phyloP scores from a whole-genome alignment of 2,329 filamentous ascomycete species.

The Arthrobotrys sphaeroides region DNA sequence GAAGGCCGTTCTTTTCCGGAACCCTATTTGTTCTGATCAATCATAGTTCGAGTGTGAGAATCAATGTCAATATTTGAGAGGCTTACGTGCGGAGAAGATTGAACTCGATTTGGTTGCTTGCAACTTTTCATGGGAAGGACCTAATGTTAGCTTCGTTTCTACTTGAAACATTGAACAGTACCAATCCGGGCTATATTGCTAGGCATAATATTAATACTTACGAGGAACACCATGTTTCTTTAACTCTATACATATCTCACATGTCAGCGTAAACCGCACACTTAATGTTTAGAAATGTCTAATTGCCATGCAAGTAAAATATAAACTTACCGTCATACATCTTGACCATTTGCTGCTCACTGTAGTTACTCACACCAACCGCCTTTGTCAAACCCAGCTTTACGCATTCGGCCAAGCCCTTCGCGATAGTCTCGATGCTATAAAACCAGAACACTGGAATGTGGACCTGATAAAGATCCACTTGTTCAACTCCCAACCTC shows the following conservation, averaged over 20 bases:
- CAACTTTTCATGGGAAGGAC: constrained; percentile 58
- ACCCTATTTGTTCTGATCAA: no score
- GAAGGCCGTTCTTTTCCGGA: constrained; percentile 62
- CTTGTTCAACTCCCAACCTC: constrained; percentile 61
- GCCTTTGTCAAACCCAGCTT: constrained; percentile 62
- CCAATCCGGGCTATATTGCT: no score
- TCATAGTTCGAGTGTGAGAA: no score
- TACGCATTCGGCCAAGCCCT: constrained; percentile 63
- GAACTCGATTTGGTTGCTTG: constrained; percentile 64
- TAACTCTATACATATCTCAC: constrained; percentile 57
- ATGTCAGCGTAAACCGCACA: not conserved
- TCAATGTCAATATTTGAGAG: no score
- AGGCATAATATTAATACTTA: constrained; percentile 10
- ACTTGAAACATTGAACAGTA: no score
- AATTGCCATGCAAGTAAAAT: not conserved
- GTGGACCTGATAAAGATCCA: constrained; percentile 60
- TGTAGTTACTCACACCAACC: constrained; percentile 64
- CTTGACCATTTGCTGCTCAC: constrained; percentile 62
- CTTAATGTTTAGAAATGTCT: no score
- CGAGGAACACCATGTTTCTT: constrained; percentile 60
- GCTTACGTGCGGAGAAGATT: constrained; percentile 61
- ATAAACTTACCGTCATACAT: constrained; percentile 60
- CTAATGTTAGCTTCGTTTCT: no score
- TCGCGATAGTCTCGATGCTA: constrained; percentile 61
- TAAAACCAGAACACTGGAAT: constrained; percentile 62